Evolutionary conservation across 108 stramenopile genomes (phyloP).

Genomic region (Halocafeteria seosinensis): DNA sequence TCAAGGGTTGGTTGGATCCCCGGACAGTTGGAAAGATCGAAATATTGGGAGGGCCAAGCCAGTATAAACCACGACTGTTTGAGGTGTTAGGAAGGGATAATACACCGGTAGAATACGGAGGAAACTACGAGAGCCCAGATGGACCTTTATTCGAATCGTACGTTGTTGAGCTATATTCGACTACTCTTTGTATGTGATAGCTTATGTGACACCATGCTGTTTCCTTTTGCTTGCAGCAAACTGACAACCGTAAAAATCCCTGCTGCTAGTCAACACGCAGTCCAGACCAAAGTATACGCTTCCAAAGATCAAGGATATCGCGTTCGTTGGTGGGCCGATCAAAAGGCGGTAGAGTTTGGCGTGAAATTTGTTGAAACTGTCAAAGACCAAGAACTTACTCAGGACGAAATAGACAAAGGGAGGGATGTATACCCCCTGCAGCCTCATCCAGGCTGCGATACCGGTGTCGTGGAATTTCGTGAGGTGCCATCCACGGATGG

Average conservation of each 20-base stretch:
- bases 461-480: neutral
- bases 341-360: neutral
- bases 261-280: too few species aligned
- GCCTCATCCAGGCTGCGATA: too few species aligned
- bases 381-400: neutral
- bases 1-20: constrained; percentile 14
- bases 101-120: neutral
- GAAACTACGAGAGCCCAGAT: neutral
- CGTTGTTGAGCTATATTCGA: neutral
- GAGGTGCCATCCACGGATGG: neutral
- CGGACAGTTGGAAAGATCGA: constrained; percentile 13
- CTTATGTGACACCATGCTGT: too few species aligned
- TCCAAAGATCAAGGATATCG: neutral
- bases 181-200: too few species aligned
- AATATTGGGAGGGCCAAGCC: neutral
- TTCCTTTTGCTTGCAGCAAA: too few species aligned
- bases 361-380: neutral
- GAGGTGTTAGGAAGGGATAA: neutral
- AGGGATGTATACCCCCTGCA: too few species aligned
- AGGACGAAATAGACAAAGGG: too few species aligned
- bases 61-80: neutral
- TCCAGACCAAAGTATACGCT: too few species aligned
- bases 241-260: too few species aligned
- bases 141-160: neutral
- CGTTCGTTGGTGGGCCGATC: neutral